These are phyloP conservation scores for Euphrasia arctica DNA, from an alignment of 305 asterid species.

Conservation along the genomic window DNA sequence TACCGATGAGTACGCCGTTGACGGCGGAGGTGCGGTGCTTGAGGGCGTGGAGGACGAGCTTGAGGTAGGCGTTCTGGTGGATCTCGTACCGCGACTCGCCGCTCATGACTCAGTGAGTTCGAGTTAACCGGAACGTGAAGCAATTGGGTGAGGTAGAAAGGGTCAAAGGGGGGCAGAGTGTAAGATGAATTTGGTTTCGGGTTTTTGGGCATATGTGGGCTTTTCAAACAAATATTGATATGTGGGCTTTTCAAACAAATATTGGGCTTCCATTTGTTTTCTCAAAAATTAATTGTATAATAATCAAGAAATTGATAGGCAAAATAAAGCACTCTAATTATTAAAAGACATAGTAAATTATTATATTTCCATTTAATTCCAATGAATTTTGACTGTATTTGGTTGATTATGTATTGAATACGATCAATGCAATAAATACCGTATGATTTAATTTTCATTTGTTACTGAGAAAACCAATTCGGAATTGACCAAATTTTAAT, in stretches of 20 bases:
- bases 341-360: no score
- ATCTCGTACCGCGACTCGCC: constrained; percentile 74
- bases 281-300: no score
- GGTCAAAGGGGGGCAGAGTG: neutral
- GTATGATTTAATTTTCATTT: no score
- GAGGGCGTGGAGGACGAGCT: constrained; percentile 84
- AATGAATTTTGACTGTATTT: no score
- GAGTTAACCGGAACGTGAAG: constrained; percentile 3
- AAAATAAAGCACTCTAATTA: no score
- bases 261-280: neutral
- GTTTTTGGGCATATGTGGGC: neutral
- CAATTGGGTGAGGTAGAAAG: neutral
- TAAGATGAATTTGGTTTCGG: no score
- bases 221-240: neutral
- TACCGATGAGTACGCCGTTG: constrained; percentile 87
- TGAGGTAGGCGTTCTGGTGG: constrained; percentile 86
- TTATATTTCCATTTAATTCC: no score
- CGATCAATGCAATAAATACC: no score
- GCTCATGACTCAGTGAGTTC: constrained; percentile 42
- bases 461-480: no score
- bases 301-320: no score
- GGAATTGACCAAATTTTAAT: no score
- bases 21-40: constrained; percentile 87
- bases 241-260: neutral
- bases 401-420: no score